A percentile compares a stretch with the other conserved stretches of the same genome.
Evolutionary conservation across 352 stramenopile genomes (phyloP).

Genomic region (Globisporangium uncinulatum): DNA sequence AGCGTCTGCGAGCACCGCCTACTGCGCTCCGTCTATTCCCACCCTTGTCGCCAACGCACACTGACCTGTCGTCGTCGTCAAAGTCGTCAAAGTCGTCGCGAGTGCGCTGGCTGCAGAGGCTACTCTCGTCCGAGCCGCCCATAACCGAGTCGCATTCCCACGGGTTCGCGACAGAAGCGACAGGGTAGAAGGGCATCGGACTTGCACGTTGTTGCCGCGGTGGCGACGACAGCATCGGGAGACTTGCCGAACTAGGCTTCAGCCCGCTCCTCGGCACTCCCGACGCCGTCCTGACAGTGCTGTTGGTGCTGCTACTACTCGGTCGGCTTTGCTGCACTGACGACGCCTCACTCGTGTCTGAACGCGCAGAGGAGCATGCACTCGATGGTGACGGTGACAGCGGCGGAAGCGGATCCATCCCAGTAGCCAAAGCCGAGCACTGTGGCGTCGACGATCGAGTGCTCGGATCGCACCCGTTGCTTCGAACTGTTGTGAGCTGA

Average conservation of each 20-base stretch:
- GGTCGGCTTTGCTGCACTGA: conserved; percentile 8
- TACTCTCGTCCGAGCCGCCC: conserved; percentile 31
- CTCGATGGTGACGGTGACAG: conserved; percentile 25
- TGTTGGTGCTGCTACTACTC: neutral
- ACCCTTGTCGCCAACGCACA: neutral
- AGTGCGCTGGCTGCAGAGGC: conserved; percentile 32
- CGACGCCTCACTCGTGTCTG: conserved; percentile 15
- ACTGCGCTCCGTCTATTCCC: neutral
- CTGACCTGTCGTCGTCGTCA: conserved; percentile 1
- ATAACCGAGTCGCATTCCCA: conserved; percentile 68
- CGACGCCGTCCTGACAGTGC: neutral
- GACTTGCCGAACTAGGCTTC: conserved; percentile 3
- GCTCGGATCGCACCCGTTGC: neutral
- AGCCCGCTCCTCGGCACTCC: neutral
- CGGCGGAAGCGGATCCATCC: conserved; percentile 9
- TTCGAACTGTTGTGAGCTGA: conserved; percentile 16
- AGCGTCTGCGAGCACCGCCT: conserved; percentile 3
- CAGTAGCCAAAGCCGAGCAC: conserved; percentile 3
- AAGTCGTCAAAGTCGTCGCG: conserved; percentile 20
- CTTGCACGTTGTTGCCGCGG: neutral
- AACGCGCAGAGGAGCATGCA: conserved; percentile 26
- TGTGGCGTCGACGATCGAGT: conserved; percentile 8
- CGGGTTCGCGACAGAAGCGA: conserved; percentile 22
- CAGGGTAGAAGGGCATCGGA: conserved; percentile 13
- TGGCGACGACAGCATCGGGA: conserved; percentile 18